A percentile compares a stretch with the other conserved stretches of the same genome.
phyloP scores from a whole-genome alignment of 176 grass and related monocot genomes.

The Triticum timopheevii region DNA sequence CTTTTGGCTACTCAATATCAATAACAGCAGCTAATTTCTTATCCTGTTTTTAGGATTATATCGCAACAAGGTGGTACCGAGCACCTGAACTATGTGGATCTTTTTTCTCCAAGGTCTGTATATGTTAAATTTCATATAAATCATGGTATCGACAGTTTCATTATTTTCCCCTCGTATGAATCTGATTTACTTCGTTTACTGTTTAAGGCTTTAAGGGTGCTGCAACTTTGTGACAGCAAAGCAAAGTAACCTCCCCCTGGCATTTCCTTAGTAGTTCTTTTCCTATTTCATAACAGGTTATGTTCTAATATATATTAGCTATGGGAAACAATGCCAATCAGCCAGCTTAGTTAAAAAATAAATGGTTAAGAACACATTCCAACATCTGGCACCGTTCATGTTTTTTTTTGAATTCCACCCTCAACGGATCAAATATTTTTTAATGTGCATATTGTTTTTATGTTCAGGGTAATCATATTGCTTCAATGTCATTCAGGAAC shows the following conservation, averaged over 20 bases:
- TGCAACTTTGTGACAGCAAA: constrained; percentile 17
- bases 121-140: constrained; percentile 5
- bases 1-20: constrained; percentile 10
- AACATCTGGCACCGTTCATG: not conserved
- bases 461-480: not conserved
- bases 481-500: not conserved
- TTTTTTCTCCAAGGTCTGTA: constrained; percentile 87
- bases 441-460: not conserved
- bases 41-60: constrained; percentile 75
- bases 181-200: constrained; percentile 14
- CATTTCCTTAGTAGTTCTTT: not conserved
- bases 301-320: not conserved
- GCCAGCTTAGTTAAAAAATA: not conserved
- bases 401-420: not conserved
- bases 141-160: not conserved
- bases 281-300: not conserved
- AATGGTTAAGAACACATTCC: not conserved
- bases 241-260: constrained; percentile 11
- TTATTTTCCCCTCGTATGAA: not conserved
- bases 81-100: constrained; percentile 97
- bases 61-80: constrained; percentile 98
- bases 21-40: constrained; percentile 25
- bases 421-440: not conserved
- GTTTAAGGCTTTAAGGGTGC: not conserved
- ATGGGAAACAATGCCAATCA: not conserved